Percentiles rank a stretch among this genome's conserved stretches.
Evolutionary conservation across 805 yeast species (phyloP).

Genomic region (Starmerella floris): DNA sequence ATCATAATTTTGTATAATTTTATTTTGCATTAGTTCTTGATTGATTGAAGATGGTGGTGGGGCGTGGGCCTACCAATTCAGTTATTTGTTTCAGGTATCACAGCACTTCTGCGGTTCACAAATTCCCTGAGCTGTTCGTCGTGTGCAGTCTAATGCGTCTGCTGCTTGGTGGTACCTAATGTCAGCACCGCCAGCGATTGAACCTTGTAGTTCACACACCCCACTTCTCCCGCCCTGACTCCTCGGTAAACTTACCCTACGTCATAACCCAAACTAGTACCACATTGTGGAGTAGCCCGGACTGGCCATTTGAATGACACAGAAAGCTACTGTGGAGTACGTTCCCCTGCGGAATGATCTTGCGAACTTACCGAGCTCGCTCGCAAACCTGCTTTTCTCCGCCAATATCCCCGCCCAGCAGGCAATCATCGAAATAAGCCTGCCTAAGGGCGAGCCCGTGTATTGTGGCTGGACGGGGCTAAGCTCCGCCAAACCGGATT

Average conservation of each 20-base stretch:
- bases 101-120: no score
- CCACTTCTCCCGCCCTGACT: neutral
- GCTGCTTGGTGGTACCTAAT: no score
- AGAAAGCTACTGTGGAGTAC: slow-evolving; percentile 27
- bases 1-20: no score
- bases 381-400: slow-evolving; percentile 35
- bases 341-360: slow-evolving; percentile 36
- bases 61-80: no score
- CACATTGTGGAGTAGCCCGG: neutral
- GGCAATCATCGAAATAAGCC: slow-evolving; percentile 39
- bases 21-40: no score
- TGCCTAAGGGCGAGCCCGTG: slow-evolving; percentile 17
- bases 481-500: slow-evolving; percentile 25
- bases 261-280: neutral
- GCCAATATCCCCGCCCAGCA: slow-evolving; percentile 45
- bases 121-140: no score
- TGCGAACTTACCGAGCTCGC: slow-evolving; percentile 40
- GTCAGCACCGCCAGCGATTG: no score
- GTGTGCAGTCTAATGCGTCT: no score
- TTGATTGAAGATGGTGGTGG: no score
- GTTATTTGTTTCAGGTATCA: no score
- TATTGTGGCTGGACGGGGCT: slow-evolving; percentile 62
- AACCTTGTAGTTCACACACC: neutral
- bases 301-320: slow-evolving; percentile 17
- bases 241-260: neutral